phyloP scores from a whole-genome alignment of 148 eudicot species.

The Camellia japonica region DNA sequence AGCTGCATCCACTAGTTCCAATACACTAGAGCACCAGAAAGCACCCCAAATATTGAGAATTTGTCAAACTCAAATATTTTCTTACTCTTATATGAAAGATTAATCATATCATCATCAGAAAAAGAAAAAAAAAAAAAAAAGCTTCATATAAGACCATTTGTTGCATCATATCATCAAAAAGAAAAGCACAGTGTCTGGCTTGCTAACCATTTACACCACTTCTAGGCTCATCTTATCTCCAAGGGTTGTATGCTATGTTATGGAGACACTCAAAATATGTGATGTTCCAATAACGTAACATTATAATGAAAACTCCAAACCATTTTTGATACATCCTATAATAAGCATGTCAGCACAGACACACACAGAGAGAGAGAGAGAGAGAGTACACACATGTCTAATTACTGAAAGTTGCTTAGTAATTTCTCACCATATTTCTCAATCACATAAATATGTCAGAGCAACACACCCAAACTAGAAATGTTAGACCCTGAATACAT shows the following conservation, averaged over 20 bases:
- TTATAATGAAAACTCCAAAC: not conserved
- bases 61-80: not conserved
- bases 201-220: not conserved
- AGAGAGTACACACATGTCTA: not conserved
- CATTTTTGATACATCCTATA: not conserved
- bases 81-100: not conserved
- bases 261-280: slow-evolving; percentile 1
- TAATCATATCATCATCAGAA: not conserved
- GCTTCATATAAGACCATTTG: slow-evolving; percentile 1
- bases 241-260: not conserved
- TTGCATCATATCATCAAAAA: not conserved
- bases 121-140: not conserved
- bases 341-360: too few species aligned
- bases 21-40: slow-evolving; percentile 38
- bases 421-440: not conserved
- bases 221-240: not conserved
- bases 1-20: slow-evolving; percentile 99
- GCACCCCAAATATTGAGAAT: slow-evolving; percentile 7
- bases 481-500: not conserved
- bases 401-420: not conserved
- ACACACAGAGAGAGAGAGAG: too few species aligned
- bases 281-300: slow-evolving; percentile 15
- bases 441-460: not conserved
- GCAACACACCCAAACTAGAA: not conserved
- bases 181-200: not conserved